Evolutionary conservation across 2,329 filamentous ascomycete genomes (phyloP).

Genomic region (Pezicula rhizophila): DNA sequence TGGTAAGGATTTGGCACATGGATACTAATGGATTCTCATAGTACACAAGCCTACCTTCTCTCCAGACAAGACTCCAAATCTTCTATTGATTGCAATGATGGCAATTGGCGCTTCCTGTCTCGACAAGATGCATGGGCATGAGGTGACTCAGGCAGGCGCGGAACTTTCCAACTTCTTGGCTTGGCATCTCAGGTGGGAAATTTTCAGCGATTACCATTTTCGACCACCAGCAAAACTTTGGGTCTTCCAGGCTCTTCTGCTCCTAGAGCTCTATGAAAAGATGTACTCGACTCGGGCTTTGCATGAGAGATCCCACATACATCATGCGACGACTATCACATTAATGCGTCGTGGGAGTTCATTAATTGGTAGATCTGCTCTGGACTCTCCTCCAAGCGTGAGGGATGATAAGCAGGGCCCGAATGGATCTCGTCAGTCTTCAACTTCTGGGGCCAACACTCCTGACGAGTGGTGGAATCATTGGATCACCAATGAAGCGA

Average conservation of each 20-base stretch:
- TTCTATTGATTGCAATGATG: conserved; percentile 83
- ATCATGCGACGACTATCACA: conserved; percentile 91
- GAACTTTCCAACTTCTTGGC: conserved; percentile 85
- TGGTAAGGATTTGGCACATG: not conserved
- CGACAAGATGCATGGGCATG: conserved; percentile 72
- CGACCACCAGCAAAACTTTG: conserved; percentile 89
- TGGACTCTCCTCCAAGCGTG: conserved; percentile 76
- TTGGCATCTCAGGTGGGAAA: conserved; percentile 91
- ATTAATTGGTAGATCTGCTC: conserved; percentile 75
- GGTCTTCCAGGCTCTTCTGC: conserved; percentile 86
- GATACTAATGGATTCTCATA: conserved; percentile 5
- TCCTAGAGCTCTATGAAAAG: conserved; percentile 94
- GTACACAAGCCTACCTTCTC: conserved; percentile 91
- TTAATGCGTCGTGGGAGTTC: conserved; percentile 92
- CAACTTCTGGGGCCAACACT: conserved; percentile 60
- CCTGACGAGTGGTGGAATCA: conserved; percentile 90
- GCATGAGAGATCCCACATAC: conserved; percentile 92
- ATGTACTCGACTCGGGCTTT: conserved; percentile 90
- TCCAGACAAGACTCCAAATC: conserved; percentile 76
- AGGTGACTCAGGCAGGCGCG: conserved; percentile 69
- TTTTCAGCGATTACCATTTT: conserved; percentile 88
- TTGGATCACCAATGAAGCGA: conserved; percentile 94
- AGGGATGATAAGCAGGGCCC: conserved; percentile 37
- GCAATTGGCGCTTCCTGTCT: conserved; percentile 86
- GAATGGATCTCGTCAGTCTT: conserved; percentile 53